Base-by-base conservation (phyloP, 202 grass and related monocot genomes). In the Digitaria exilis region DNA sequence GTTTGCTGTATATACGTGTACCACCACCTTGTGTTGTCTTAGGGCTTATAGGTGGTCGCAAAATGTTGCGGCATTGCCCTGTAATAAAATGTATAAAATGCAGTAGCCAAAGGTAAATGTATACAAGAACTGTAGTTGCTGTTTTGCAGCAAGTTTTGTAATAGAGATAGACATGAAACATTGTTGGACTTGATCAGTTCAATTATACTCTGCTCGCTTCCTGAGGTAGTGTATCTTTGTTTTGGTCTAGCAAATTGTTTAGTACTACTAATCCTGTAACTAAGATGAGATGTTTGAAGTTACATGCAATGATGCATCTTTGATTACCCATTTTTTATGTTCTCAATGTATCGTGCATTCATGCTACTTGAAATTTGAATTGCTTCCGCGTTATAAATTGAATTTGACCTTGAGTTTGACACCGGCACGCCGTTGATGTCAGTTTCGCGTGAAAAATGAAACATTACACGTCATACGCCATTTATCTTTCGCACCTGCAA, bases 1-100 rank as follows among this genome's bases (percentile, higher is more conserved):
- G 32, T 71, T 71, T 1, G 48, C 24, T 86, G 83, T 69, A 64
- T 75, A 86, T 82, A 73, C 57, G 1, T 73, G 58, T 81, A 68
- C 44, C 77, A 73, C 68, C 54, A 65, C 73, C 24, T 55, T 83
- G 78, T 82, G 79, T 18, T 67, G 78, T 74, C n/a, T n/a, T 86
- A 82, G 79, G 65, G 11, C 6, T 73, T 52, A 48, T 83, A 61
- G 72, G 59, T 67, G 79, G 63, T 43, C 28, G 82, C 39, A 42
- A 78, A 81, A 69, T 55, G 61, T 30, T 64, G 79, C 56, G 24
- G 29, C 81, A 61, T 84, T 60, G 1, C 65, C 28, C 4, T 82
- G 65, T 77, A 77, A 86, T 65, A 82, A 82, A 58, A 60, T 86
- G 57, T 89, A 66, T 86, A 89, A 69, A 58, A 35, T 77, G 13